A percentile compares a stretch with the other conserved stretches of the same genome.
Evolutionary conservation across 345 rosid species (phyloP).

Genomic region (Pelargonium nanum): DNA sequence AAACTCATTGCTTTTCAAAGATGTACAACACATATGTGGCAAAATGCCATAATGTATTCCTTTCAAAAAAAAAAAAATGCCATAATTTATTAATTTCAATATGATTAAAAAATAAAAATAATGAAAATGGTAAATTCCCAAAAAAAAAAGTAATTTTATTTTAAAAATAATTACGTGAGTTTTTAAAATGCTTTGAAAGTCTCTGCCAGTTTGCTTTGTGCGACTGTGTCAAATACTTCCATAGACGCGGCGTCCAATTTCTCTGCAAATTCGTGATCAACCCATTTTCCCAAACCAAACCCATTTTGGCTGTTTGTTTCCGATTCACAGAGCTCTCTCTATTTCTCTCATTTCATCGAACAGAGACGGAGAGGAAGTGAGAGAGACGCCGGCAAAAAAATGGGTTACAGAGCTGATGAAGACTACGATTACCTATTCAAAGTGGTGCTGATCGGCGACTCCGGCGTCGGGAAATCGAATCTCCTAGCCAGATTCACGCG

Average conservation of each 20-base stretch:
- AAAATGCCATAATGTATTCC: too few relatives aligned
- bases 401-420: slow-evolving; percentile 31
- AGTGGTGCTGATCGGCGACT: slow-evolving; percentile 30
- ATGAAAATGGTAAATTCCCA: too few relatives aligned
- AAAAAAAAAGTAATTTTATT: neutral
- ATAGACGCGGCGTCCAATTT: neutral
- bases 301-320: neutral
- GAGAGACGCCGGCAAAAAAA: neutral
- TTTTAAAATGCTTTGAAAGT: neutral
- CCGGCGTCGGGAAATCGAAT: slow-evolving; percentile 33
- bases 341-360: neutral
- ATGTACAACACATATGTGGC: too few relatives aligned
- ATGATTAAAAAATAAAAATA: too few relatives aligned
- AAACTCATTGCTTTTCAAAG: too few relatives aligned
- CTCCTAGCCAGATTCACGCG: slow-evolving; percentile 26
- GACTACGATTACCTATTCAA: slow-evolving; percentile 34
- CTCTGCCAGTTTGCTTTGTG: neutral
- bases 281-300: neutral
- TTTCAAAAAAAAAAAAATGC: too few relatives aligned
- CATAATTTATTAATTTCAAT: too few relatives aligned
- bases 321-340: neutral
- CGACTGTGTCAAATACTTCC: neutral
- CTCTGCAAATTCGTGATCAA: neutral
- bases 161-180: neutral
- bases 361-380: neutral